phyloP scores from a whole-genome alignment of 495 filamentous ascomycete genomes.

The Talaromyces wortmannii region DNA sequence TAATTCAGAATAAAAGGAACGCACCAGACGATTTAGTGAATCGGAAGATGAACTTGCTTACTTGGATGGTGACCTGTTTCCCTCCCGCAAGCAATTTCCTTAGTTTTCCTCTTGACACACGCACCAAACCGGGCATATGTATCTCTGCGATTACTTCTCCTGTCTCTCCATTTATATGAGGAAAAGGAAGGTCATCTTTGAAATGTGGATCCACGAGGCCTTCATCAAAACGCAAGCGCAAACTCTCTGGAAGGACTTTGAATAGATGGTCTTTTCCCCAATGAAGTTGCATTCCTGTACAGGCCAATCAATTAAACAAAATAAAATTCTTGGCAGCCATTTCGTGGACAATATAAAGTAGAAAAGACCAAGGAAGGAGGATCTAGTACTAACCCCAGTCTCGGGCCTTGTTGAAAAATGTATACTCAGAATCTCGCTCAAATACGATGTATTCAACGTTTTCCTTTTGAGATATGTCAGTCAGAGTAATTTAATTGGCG shows the following conservation, averaged over 20 bases:
- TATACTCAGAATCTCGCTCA: neutral
- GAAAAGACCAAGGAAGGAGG: no score
- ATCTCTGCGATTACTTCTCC: neutral
- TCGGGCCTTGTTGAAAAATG: neutral
- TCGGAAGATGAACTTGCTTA: neutral
- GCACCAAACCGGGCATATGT: neutral
- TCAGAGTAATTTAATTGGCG: neutral
- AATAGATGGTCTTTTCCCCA: neutral
- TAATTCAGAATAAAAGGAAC: neutral
- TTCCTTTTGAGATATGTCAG: neutral
- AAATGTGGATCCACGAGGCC: neutral
- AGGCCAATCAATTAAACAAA: neutral
- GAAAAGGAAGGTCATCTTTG: neutral
- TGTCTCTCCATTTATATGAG: slow-evolving; percentile 1
- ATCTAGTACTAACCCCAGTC: neutral
- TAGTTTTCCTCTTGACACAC: neutral
- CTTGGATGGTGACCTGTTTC: neutral
- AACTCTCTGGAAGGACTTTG: neutral
- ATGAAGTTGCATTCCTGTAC: neutral
- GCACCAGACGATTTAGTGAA: neutral
- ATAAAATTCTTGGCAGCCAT: no score
- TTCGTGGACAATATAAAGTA: no score
- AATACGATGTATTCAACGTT: neutral
- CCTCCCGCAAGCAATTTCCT: neutral
- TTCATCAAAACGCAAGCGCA: neutral